phyloP scores from a whole-genome alignment of 75 land plant species.

The Selaginella tamariscina region DNA sequence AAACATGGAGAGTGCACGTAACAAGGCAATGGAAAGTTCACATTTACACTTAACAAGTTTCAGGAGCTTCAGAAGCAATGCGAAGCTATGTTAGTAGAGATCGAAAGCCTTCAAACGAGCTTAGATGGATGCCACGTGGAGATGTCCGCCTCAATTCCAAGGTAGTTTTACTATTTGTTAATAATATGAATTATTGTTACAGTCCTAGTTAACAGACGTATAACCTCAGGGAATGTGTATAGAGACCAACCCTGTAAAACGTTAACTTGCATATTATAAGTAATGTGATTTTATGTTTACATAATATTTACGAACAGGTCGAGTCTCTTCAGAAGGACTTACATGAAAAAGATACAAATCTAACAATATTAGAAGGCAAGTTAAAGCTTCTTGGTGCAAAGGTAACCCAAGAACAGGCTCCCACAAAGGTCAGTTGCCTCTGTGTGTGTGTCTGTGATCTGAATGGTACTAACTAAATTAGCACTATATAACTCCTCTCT shows the following conservation, averaged over 20 bases:
- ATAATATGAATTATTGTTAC: no score
- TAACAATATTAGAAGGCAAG: background rate
- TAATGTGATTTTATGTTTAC: no score
- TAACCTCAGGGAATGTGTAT: no score
- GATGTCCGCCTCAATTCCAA: conserved; percentile 60
- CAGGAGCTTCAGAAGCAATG: conserved; percentile 63
- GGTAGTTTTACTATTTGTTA: no score
- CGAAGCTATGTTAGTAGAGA: conserved; percentile 62
- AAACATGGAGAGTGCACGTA: conserved; percentile 55
- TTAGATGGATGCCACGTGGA: conserved; percentile 65
- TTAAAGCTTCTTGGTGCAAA: background rate
- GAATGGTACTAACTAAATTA: no score
- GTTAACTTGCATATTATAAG: no score
- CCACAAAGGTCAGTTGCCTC: no score
- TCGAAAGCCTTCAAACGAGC: conserved; percentile 66
- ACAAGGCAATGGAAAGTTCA: conserved; percentile 56
- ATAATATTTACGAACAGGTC: background rate
- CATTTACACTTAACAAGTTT: conserved; percentile 62
- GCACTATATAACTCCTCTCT: no score
- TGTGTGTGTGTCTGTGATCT: no score
- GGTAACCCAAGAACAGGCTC: background rate
- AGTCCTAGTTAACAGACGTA: no score
- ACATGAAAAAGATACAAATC: background rate
- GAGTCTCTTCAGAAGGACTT: background rate
- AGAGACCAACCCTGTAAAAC: no score